phyloP scores from a whole-genome alignment of 192 early-diverging fungal species.

The Jimgerdemannia lactiflua region DNA sequence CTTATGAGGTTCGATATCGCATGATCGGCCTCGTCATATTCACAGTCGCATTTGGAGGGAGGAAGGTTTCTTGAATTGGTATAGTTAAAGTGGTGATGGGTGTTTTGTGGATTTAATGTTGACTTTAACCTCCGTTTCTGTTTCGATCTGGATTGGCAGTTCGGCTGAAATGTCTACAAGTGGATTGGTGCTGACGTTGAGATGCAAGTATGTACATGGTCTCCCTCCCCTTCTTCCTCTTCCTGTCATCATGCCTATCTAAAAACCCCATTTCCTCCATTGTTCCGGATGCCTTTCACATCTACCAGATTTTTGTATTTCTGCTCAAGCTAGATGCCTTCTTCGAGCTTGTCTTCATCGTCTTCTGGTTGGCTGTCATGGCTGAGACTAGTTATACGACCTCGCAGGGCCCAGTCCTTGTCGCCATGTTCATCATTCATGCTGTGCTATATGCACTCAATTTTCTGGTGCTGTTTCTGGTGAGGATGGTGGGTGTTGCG shows the following conservation, averaged over 20 bases:
- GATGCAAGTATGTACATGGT: constrained; percentile 47
- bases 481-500: constrained; percentile 19
- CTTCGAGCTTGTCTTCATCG: constrained; percentile 69
- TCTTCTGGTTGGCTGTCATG: constrained; percentile 47
- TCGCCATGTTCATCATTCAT: constrained; percentile 17
- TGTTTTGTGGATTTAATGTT: too few relatives aligned
- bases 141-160: background rate
- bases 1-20: background rate
- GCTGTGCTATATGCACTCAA: constrained; percentile 19
- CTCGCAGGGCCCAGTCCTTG: background rate
- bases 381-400: background rate
- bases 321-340: constrained; percentile 81
- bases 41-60: background rate
- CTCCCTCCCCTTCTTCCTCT: too few relatives aligned
- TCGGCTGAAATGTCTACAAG: constrained; percentile 60
- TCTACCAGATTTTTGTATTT: constrained; percentile 77
- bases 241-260: too few relatives aligned
- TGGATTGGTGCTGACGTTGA: constrained; percentile 61
- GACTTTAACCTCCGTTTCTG: background rate
- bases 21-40: background rate
- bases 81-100: too few relatives aligned
- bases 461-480: constrained; percentile 31
- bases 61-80: too few relatives aligned
- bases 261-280: background rate
- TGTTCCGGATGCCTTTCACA: background rate